Conservation (phyloP, 2,329 filamentous ascomycete species). For the Alternaria alternata region DNA sequence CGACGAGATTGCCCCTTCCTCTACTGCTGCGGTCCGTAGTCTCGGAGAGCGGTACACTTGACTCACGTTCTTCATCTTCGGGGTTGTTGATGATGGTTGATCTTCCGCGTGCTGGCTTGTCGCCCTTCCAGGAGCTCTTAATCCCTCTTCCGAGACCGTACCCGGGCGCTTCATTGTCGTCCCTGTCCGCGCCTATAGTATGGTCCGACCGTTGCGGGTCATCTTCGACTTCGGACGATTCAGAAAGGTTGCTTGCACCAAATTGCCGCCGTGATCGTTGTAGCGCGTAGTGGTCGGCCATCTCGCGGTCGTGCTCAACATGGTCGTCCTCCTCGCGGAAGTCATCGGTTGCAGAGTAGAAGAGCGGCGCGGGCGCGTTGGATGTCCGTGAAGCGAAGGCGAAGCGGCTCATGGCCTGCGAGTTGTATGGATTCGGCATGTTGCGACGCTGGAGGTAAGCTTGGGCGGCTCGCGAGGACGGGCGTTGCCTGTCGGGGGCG, state of each 20-base stretch:
- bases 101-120: constrained; percentile 54
- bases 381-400: constrained; percentile 81
- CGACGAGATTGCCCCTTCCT: constrained; percentile 76
- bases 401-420: constrained; percentile 72
- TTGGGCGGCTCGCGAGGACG: constrained; percentile 58
- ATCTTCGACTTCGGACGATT: constrained; percentile 84
- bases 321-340: constrained; percentile 94
- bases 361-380: constrained; percentile 85
- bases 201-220: constrained; percentile 61
- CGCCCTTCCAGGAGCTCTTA: constrained; percentile 65
- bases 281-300: constrained; percentile 91
- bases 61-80: constrained; percentile 50
- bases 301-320: constrained; percentile 86
- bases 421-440: constrained; percentile 80
- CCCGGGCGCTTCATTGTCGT: constrained; percentile 49
- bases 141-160: constrained; percentile 60
- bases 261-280: constrained; percentile 90
- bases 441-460: constrained; percentile 59
- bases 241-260: constrained; percentile 80
- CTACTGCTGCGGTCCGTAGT: constrained; percentile 58
- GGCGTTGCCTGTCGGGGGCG: constrained; percentile 56
- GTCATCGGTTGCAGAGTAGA: constrained; percentile 89
- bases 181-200: constrained; percentile 59
- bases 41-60: constrained; percentile 53
- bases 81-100: constrained; percentile 43